Evolutionary conservation across 495 filamentous ascomycete species (phyloP).

Genomic region (Aspergillus conjunctus): DNA sequence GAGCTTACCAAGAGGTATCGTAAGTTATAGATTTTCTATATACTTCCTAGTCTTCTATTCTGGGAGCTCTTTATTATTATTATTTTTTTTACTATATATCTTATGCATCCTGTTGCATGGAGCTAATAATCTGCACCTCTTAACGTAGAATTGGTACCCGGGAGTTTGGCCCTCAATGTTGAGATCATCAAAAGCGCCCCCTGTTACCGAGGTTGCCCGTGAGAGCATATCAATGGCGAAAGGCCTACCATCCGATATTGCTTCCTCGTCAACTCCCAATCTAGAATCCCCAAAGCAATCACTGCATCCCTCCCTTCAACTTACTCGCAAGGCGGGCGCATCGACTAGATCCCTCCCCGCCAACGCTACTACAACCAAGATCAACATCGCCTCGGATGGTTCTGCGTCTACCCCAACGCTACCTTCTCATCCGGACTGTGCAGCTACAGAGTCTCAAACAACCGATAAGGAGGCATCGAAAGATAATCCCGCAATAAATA

Average conservation of each 20-base stretch:
- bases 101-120: neutral
- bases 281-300: slow-evolving; percentile 31
- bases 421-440: slow-evolving; percentile 30
- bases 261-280: slow-evolving; percentile 37
- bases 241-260: slow-evolving; percentile 45
- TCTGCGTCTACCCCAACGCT: slow-evolving; percentile 38
- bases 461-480: slow-evolving; percentile 29
- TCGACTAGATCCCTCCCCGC: slow-evolving; percentile 53
- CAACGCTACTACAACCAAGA: slow-evolving; percentile 48
- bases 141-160: slow-evolving; percentile 51
- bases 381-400: slow-evolving; percentile 54
- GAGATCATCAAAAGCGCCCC: slow-evolving; percentile 63
- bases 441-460: slow-evolving; percentile 22
- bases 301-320: slow-evolving; percentile 42
- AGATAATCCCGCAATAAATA: slow-evolving; percentile 19
- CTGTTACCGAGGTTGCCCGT: slow-evolving; percentile 73
- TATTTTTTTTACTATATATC: neutral
- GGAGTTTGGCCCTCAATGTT: slow-evolving; percentile 63
- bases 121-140: slow-evolving; percentile 22
- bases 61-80: neutral
- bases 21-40: slow-evolving; percentile 25
- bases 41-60: slow-evolving; percentile 3
- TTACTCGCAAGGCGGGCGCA: slow-evolving; percentile 42
- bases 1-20: slow-evolving; percentile 33
- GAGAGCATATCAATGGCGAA: slow-evolving; percentile 70